Evolutionary conservation across 2,329 filamentous ascomycete species (phyloP).

Genomic region (Orbilia blumenaviensis): DNA sequence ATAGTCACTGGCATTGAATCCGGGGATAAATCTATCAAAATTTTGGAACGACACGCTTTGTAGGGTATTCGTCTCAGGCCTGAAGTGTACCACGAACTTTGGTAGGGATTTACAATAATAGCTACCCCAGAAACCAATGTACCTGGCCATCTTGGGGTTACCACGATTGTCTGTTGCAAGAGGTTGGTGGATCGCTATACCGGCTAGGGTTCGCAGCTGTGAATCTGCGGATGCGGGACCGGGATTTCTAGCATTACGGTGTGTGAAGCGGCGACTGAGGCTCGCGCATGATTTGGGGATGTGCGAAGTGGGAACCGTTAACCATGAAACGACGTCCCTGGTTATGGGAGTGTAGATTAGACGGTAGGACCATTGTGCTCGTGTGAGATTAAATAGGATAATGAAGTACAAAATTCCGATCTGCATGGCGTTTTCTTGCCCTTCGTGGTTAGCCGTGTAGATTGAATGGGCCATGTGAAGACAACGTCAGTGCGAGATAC

Average conservation of each 20-base stretch:
- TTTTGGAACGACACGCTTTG: background rate
- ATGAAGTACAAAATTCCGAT: background rate
- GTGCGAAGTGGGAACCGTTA: background rate
- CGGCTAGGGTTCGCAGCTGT: background rate
- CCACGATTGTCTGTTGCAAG: background rate
- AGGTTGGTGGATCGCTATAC: background rate
- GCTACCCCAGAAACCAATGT: slow-evolving; percentile 7
- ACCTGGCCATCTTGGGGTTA: background rate
- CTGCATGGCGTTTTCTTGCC: background rate
- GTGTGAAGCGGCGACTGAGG: background rate
- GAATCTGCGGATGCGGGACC: background rate
- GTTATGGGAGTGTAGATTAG: background rate
- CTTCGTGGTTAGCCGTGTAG: background rate
- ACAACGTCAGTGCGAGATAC: background rate
- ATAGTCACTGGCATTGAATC: background rate
- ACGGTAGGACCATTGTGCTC: background rate
- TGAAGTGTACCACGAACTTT: slow-evolving; percentile 3
- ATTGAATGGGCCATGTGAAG: background rate
- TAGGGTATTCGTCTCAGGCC: background rate
- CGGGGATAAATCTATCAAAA: background rate
- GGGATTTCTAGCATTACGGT: background rate
- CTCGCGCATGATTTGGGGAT: background rate
- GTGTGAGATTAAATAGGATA: background rate
- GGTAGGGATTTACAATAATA: background rate
- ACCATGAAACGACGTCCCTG: background rate